Percentiles rank a stretch among this genome's conserved stretches.
phyloP scores from a whole-genome alignment of 805 yeast genomes.

The Candida glaebosa region DNA sequence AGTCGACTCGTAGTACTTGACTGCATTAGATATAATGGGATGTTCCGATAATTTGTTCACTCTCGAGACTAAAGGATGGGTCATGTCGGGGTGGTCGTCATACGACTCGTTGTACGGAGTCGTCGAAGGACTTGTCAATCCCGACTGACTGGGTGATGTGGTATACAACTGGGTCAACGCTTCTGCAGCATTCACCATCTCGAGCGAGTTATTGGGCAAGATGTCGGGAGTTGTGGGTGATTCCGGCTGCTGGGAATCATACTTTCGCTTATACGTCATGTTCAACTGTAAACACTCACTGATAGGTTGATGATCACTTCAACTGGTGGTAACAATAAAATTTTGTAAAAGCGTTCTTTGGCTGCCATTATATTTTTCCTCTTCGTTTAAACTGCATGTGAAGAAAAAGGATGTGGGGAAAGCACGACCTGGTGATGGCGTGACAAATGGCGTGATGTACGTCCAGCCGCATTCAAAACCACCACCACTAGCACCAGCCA shows the following conservation, averaged over 20 bases:
- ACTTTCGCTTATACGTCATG: constrained; percentile 3
- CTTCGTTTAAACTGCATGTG: not conserved
- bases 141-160: constrained; percentile 8
- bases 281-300: too few relatives aligned
- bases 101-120: constrained; percentile 4
- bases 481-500: too few relatives aligned
- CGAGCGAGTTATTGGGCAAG: constrained; percentile 11
- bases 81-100: constrained; percentile 1
- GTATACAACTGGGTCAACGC: constrained; percentile 37
- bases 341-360: not conserved
- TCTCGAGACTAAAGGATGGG: constrained; percentile 38
- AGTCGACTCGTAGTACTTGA: constrained; percentile 44
- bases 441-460: not conserved
- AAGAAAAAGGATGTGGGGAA: not conserved
- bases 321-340: too few relatives aligned
- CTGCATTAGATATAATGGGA: constrained; percentile 47
- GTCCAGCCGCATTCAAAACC: not conserved
- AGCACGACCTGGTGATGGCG: not conserved
- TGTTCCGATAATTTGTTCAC: constrained; percentile 37
- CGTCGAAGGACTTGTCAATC: constrained; percentile 11
- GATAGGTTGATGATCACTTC: too few relatives aligned
- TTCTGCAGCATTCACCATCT: constrained; percentile 38
- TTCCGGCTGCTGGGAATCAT: constrained; percentile 1
- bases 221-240: not conserved
- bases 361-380: not conserved